Conservation (phyloP, 148 eudicot species). For the Chenopodium album region DNA sequence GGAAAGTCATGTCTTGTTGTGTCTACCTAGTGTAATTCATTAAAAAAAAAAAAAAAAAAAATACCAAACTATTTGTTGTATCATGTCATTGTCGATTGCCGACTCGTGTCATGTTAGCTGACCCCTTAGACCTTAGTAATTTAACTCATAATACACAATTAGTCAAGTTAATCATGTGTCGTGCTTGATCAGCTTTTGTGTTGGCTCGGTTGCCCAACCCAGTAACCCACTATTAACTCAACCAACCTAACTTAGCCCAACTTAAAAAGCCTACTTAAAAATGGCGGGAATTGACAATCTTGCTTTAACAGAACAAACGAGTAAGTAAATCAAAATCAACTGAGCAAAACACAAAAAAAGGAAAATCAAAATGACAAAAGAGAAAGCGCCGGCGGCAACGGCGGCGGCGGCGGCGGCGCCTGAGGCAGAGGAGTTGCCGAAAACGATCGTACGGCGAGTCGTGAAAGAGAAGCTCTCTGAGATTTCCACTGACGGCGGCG, state of each 20-base stretch:
- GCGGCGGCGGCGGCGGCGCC: conserved; percentile 33
- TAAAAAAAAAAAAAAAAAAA: too few relatives aligned
- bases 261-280: neutral
- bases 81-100: too few relatives aligned
- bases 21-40: too few relatives aligned
- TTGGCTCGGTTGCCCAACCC: too few relatives aligned
- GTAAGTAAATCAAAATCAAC: neutral
- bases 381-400: conserved; percentile 8
- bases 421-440: conserved; percentile 75
- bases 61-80: too few relatives aligned
- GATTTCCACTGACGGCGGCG: conserved; percentile 48
- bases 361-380: conserved; percentile 23
- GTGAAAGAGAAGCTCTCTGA: conserved; percentile 84
- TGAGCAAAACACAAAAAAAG: neutral
- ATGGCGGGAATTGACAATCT: conserved; percentile 30
- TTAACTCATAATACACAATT: too few relatives aligned
- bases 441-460: conserved; percentile 76
- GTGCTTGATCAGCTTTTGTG: too few relatives aligned
- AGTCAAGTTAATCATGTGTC: too few relatives aligned
- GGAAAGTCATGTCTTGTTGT: too few relatives aligned
- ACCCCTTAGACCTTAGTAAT: too few relatives aligned
- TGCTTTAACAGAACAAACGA: neutral
- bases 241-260: neutral
- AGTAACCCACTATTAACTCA: too few relatives aligned
- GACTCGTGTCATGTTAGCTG: too few relatives aligned